Conservation (phyloP, 2,329 filamentous ascomycete species). For the Aaosphaeria pasadenensis region DNA sequence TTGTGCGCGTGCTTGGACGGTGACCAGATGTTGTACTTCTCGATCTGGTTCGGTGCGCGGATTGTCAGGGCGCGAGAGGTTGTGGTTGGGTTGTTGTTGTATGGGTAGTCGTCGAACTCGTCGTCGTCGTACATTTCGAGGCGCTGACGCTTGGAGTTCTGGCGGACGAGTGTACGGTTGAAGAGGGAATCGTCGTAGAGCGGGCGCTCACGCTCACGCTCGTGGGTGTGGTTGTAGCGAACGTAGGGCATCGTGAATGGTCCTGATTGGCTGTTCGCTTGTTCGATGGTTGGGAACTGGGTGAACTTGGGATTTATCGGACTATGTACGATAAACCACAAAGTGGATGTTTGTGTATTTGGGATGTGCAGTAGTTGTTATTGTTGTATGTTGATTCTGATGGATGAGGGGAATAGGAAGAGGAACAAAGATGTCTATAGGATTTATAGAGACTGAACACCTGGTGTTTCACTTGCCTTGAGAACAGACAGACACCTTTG, state of each 20-base stretch:
- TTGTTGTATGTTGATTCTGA: neutral
- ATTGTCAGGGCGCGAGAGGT: slow-evolving; percentile 25
- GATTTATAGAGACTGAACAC: slow-evolving; percentile 2
- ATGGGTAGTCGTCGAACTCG: slow-evolving; percentile 29
- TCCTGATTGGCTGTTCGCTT: slow-evolving; percentile 1
- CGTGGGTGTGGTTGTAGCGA: slow-evolving; percentile 10
- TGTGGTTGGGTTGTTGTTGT: slow-evolving; percentile 16
- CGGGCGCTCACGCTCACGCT: slow-evolving; percentile 6
- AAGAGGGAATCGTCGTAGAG: slow-evolving; percentile 16
- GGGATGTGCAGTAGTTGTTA: neutral
- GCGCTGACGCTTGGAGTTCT: slow-evolving; percentile 23
- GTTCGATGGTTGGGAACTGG: neutral
- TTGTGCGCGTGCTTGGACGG: slow-evolving; percentile 1
- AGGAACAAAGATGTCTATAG: neutral
- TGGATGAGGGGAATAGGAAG: slow-evolving; percentile 1
- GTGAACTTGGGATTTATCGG: neutral
- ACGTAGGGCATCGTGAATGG: slow-evolving; percentile 21
- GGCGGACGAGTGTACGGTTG: slow-evolving; percentile 14
- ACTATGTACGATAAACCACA: neutral
- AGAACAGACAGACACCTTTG: slow-evolving; percentile 5
- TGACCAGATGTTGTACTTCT: slow-evolving; percentile 33
- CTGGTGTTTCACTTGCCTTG: slow-evolving; percentile 8
- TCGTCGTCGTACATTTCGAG: slow-evolving; percentile 20
- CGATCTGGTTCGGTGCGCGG: slow-evolving; percentile 24
- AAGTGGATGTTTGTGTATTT: too few species aligned